These are phyloP conservation scores for Helichrysum umbraculigerum DNA, from an alignment of 129 eudicot genomes.

Conservation along the genomic window DNA sequence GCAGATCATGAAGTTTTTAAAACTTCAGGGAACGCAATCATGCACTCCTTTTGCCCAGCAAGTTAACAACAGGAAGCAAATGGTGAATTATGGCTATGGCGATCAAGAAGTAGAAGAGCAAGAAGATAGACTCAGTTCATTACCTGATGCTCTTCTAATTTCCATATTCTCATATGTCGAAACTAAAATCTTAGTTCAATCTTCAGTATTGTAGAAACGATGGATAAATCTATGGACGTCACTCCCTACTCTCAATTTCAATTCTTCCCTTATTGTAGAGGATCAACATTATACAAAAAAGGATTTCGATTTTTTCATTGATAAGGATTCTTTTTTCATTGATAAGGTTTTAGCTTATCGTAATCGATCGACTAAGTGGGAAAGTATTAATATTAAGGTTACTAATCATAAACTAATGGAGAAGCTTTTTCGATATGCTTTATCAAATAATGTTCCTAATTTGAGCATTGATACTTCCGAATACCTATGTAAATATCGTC, in stretches of 20 bases:
- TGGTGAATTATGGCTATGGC: constrained; percentile 17
- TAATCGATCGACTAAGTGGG: constrained; percentile 21
- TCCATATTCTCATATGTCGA: constrained; percentile 21
- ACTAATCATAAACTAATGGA: constrained; percentile 19
- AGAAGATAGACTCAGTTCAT: constrained; percentile 27
- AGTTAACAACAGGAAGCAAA: constrained; percentile 18
- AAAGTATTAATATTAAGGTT: constrained; percentile 14
- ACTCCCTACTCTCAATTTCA: constrained; percentile 30
- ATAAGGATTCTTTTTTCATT: constrained; percentile 1
- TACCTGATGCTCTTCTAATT: constrained; percentile 27
- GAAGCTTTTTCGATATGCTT: constrained; percentile 14
- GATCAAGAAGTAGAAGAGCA: constrained; percentile 11
- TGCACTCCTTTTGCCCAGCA: neutral
- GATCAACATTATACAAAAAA: neutral
- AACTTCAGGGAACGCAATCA: neutral
- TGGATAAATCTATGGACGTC: constrained; percentile 30
- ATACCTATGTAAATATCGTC: neutral
- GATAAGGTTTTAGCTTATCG: constrained; percentile 11
- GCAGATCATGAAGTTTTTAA: no score
- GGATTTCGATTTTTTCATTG: no score
- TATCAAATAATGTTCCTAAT: neutral
- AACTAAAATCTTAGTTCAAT: constrained; percentile 26
- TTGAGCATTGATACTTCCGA: constrained; percentile 27
- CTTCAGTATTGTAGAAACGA: constrained; percentile 22
- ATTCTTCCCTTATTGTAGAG: constrained; percentile 7